These are phyloP conservation scores for Yamadazyma diospyri DNA, from an alignment of 1,139 yeast species.

Conservation along the genomic window DNA sequence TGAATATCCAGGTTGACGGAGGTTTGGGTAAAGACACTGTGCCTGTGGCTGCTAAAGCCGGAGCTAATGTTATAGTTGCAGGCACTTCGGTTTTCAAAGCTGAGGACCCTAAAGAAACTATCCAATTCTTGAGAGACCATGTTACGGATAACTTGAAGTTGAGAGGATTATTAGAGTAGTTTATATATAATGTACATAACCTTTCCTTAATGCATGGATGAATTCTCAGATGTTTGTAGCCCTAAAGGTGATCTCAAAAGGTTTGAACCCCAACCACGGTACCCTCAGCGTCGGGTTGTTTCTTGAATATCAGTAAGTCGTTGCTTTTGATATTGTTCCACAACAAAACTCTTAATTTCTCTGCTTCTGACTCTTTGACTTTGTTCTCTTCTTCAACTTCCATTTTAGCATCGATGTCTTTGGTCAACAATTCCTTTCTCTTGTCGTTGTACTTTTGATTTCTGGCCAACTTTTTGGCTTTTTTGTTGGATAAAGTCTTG, in stretches of 20 bases:
- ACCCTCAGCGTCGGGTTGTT: slow-evolving; percentile 59
- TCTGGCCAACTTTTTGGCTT: slow-evolving; percentile 78
- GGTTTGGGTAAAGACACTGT: slow-evolving; percentile 87
- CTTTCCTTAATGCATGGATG: too few relatives aligned
- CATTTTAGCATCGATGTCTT: slow-evolving; percentile 49
- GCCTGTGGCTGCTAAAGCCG: slow-evolving; percentile 84
- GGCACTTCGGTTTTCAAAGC: slow-evolving; percentile 94
- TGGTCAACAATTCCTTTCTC: slow-evolving; percentile 46
- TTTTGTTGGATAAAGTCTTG: slow-evolving; percentile 72
- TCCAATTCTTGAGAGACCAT: slow-evolving; percentile 58
- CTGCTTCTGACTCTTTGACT: slow-evolving; percentile 16
- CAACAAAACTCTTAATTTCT: slow-evolving; percentile 59
- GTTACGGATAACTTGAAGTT: slow-evolving; percentile 42
- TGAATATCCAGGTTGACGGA: slow-evolving; percentile 95
- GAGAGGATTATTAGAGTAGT: slow-evolving; percentile 22
- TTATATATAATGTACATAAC: slow-evolving; percentile 5
- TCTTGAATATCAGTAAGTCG: slow-evolving; percentile 17
- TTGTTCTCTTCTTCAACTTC: slow-evolving; percentile 41
- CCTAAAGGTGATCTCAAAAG: too few relatives aligned
- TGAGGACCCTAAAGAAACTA: slow-evolving; percentile 69
- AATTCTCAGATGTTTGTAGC: too few relatives aligned
- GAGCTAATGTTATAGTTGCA: slow-evolving; percentile 97
- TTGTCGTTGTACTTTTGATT: slow-evolving; percentile 65
- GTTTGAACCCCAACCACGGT: slow-evolving; percentile 80
- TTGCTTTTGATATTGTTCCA: slow-evolving; percentile 66